A percentile compares a stretch with the other conserved stretches of the same genome.
phyloP scores from a whole-genome alignment of 208 protist species.

The Acanthamoeba royreba region DNA sequence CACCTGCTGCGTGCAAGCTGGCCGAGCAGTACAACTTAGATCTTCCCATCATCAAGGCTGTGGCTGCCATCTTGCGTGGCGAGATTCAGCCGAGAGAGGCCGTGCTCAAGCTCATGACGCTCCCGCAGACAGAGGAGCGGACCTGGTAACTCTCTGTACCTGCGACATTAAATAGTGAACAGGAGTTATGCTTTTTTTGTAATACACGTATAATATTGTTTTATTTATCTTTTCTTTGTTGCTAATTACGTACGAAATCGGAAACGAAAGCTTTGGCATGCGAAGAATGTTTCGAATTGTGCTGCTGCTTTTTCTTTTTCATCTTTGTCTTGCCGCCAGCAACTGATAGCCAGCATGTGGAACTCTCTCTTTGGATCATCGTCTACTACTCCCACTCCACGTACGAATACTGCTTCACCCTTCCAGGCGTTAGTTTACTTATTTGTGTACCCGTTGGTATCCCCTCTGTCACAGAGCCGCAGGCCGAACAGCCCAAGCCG shows the following conservation, averaged over 20 bases:
- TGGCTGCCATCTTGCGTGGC: slow-evolving; percentile 45
- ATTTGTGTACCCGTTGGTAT: not conserved
- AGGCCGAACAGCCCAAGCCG: not conserved
- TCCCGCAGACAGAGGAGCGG: not conserved
- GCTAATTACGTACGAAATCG: not conserved
- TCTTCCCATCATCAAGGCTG: slow-evolving; percentile 59
- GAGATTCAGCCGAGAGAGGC: slow-evolving; percentile 13
- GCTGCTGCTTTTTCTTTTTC: not conserved
- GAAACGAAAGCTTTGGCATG: not conserved
- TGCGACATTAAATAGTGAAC: not conserved
- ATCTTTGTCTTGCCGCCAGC: not conserved
- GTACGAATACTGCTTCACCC: not conserved
- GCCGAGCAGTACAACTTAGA: slow-evolving; percentile 55
- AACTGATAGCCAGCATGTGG: not conserved
- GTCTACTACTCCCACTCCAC: not conserved
- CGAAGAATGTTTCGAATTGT: not conserved
- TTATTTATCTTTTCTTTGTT: not conserved
- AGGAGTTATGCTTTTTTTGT: not conserved
- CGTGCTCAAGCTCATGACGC: slow-evolving; percentile 45
- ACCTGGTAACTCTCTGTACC: too few relatives aligned
- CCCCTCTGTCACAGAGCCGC: not conserved
- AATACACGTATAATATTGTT: not conserved
- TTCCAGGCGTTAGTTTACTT: not conserved
- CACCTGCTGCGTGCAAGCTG: slow-evolving; percentile 39
- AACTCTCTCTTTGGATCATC: not conserved